phyloP scores from a whole-genome alignment of 179 eudicot genomes.

The Carnegiea gigantea region DNA sequence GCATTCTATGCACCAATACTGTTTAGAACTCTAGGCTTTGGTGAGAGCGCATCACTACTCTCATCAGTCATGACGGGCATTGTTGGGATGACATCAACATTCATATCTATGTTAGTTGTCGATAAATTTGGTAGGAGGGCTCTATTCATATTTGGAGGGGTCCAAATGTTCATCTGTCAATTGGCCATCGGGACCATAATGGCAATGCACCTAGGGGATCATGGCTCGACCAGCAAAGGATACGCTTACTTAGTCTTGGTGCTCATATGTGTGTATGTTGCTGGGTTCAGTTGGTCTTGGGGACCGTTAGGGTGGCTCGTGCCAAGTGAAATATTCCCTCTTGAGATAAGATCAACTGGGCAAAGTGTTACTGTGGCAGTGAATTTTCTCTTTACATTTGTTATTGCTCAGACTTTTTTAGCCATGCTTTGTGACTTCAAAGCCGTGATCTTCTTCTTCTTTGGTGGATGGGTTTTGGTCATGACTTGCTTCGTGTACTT shows the following conservation, averaged over 20 bases:
- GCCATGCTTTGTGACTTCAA: conserved; percentile 8
- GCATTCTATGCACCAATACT: conserved; percentile 37
- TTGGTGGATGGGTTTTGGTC: not conserved
- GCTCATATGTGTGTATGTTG: conserved; percentile 3
- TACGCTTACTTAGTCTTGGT: conserved; percentile 33
- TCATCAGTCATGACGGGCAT: conserved; percentile 31
- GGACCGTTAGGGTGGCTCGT: conserved; percentile 12
- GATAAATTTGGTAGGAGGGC: conserved; percentile 32
- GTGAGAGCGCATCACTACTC: conserved; percentile 37
- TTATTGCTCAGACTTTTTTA: not conserved
- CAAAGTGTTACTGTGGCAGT: conserved; percentile 5
- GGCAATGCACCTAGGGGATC: conserved; percentile 27
- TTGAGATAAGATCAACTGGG: conserved; percentile 5
- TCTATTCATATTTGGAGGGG: conserved; percentile 32
- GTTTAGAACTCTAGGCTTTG: conserved; percentile 35
- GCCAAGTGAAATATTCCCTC: conserved; percentile 13
- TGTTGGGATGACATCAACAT: conserved; percentile 25
- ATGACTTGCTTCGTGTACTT: conserved; percentile 9
- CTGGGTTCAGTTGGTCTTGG: conserved; percentile 14
- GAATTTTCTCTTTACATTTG: conserved; percentile 2
- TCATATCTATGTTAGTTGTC: conserved; percentile 33
- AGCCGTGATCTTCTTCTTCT: conserved; percentile 4
- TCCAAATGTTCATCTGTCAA: conserved; percentile 27
- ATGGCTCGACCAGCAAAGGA: conserved; percentile 26
- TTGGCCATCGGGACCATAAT: conserved; percentile 26